These are phyloP conservation scores for Mortierella polycephala DNA, from an alignment of 371 early-diverging fungal species.

Conservation along the genomic window DNA sequence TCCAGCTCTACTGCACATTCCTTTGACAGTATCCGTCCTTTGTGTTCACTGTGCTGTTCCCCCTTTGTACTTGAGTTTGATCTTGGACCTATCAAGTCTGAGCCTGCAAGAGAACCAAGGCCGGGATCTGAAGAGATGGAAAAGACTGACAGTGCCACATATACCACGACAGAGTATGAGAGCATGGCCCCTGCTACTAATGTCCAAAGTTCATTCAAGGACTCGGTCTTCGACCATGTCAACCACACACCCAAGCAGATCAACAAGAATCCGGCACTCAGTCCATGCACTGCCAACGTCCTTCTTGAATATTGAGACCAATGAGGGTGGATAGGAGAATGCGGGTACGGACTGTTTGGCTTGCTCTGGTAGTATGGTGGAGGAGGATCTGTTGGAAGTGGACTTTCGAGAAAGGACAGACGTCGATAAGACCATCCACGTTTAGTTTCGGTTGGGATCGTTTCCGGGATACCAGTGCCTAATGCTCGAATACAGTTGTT, in stretches of 20 bases:
- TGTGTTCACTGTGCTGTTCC: neutral
- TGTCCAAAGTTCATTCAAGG: neutral
- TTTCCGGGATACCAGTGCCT: too few species aligned
- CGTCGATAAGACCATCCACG: neutral
- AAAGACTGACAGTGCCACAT: neutral
- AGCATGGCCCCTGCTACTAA: neutral
- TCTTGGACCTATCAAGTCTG: neutral
- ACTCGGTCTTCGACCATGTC: neutral
- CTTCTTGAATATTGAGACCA: neutral
- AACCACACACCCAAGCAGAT: constrained; percentile 3
- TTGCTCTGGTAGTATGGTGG: constrained; percentile 21
- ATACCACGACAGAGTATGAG: neutral
- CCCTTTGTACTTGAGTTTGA: too few species aligned
- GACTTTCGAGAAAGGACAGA: neutral
- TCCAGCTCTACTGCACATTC: neutral
- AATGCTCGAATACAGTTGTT: neutral
- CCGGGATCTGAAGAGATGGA: neutral
- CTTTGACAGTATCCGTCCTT: neutral
- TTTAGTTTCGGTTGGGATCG: too few species aligned
- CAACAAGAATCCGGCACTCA: constrained; percentile 10
- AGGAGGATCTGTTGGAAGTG: constrained; percentile 14
- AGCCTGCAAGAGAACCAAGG: neutral
- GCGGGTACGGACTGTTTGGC: neutral
- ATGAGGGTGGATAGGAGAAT: neutral
- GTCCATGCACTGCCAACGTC: neutral